Conservation (phyloP, 2,329 filamentous ascomycete genomes). For the Ophiosphaerella korrae region DNA sequence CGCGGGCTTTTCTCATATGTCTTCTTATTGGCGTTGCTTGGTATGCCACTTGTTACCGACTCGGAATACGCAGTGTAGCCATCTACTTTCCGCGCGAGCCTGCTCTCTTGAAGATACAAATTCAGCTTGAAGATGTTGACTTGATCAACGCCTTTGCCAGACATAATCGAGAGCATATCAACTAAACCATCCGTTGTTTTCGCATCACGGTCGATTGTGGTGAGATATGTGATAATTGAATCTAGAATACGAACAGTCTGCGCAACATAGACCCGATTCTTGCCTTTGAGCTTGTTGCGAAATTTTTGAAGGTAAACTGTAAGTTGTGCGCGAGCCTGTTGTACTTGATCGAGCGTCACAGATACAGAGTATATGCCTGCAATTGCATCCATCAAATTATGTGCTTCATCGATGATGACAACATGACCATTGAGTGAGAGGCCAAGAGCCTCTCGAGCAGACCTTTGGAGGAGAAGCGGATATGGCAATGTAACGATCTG, state of each 20-base stretch:
- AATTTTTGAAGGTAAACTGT: conserved; percentile 85
- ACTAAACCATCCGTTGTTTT: conserved; percentile 68
- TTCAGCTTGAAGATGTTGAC: conserved; percentile 92
- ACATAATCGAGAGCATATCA: conserved; percentile 72
- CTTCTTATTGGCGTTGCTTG: conserved; percentile 13
- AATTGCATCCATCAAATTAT: conserved; percentile 96
- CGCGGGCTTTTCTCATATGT: conserved; percentile 18
- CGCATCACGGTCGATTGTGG: conserved; percentile 50
- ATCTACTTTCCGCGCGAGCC: conserved; percentile 92
- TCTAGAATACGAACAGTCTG: conserved; percentile 84
- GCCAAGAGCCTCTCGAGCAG: conserved; percentile 82
- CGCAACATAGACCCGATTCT: conserved; percentile 88
- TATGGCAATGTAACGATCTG: conserved; percentile 90
- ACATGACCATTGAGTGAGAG: conserved; percentile 86
- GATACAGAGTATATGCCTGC: conserved; percentile 82
- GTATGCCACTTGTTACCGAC: conserved; percentile 46
- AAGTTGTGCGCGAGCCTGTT: conserved; percentile 74
- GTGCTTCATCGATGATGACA: conserved; percentile 95
- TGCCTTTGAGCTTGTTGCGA: conserved; percentile 84
- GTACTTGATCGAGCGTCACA: conserved; percentile 74
- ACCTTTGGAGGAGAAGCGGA: conserved; percentile 83
- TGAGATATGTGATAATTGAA: conserved; percentile 73
- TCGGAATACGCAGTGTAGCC: conserved; percentile 74
- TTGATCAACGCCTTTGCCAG: conserved; percentile 87
- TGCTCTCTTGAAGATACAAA: conserved; percentile 87